Conservation (phyloP, 495 filamentous ascomycete genomes). For the Annulohypoxylon moriforme region DNA sequence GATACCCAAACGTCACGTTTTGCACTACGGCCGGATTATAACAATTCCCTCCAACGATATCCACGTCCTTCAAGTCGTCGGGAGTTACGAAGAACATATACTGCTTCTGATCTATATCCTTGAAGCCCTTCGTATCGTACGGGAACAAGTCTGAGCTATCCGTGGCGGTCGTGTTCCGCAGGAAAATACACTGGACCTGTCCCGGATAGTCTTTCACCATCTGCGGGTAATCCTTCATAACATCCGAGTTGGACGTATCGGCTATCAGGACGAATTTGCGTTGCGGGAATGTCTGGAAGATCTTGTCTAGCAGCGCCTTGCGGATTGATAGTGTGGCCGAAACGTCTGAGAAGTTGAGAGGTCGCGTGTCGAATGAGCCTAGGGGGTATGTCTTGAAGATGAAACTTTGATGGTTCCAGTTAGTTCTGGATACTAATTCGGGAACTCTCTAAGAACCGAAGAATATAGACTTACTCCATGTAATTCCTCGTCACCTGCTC, state of each 20-base stretch:
- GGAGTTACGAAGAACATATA: conserved; percentile 84
- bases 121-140: conserved; percentile 78
- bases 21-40: conserved; percentile 70
- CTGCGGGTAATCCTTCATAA: conserved; percentile 79
- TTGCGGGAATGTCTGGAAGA: conserved; percentile 79
- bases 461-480: conserved; percentile 62
- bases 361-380: conserved; percentile 79
- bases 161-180: conserved; percentile 78
- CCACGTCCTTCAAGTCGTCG: conserved; percentile 73
- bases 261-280: conserved; percentile 81
- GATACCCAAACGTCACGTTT: conserved; percentile 75
- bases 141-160: conserved; percentile 72
- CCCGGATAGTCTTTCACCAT: conserved; percentile 71
- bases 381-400: conserved; percentile 78
- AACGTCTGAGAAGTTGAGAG: conserved; percentile 82
- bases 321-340: conserved; percentile 76
- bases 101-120: conserved; percentile 66
- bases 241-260: conserved; percentile 81
- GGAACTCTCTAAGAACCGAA: neutral
- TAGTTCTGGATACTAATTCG: neutral
- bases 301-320: conserved; percentile 70
- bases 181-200: conserved; percentile 81
- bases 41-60: conserved; percentile 77
- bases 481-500: conserved; percentile 82
- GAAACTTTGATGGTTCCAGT: conserved; percentile 53